Base-by-base conservation (phyloP, 768 basidiomycete genomes). In the Lactarius sp. region DNA sequence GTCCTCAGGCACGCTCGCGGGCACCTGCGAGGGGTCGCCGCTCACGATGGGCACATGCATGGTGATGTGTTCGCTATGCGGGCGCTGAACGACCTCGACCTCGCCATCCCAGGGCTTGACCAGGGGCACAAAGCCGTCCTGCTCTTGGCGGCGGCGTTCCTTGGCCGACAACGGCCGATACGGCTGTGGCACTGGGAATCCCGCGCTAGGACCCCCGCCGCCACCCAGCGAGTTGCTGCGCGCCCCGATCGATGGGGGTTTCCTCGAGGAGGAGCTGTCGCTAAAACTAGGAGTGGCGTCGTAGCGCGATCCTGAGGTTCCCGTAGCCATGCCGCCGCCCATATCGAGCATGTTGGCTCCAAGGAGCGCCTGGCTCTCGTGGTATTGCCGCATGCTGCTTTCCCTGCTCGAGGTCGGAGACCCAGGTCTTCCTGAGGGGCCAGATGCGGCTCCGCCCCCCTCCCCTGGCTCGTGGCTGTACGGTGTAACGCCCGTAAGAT, bases 301-400 rank as follows among this genome's bases (percentile, higher is more conserved):
- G 27, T 68, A 68, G n/a, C 59, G 52, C 34, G 67, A 68, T 10
- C 66, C 63, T 10, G 68, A 69, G 3, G 70, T 67, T 8, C 63
- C 62, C 14, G 69, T 66, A n/a, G 59, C 39, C 6, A 51, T 61
- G 1, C 62, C 69, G 18, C 61, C 69, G 27, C 27, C 27, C 27
- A 27, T 27, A 13, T 64, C 69, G 0, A 66, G 60, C 9, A 62
- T 61, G 27, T 61, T 69, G 22, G 66, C 69, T 0, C 69, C 73
- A 6, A 72, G 71, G 12, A 71, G 68, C 6, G 65, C 59, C 34
- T 52, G 58, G 39, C 44, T 68, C 33, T 70, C 64, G 39, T 58
- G 58, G 63, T 70, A 64, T 64, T 75, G 72, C 12, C 66, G 66
- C 74, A 75, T 75, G 44, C 69, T 70, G 14, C 55, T 52, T 10